Percentiles rank a stretch among this genome's conserved stretches.
phyloP scores from a whole-genome alignment of 768 basidiomycete genomes.

The Boletus pseudo-olivaceus region DNA sequence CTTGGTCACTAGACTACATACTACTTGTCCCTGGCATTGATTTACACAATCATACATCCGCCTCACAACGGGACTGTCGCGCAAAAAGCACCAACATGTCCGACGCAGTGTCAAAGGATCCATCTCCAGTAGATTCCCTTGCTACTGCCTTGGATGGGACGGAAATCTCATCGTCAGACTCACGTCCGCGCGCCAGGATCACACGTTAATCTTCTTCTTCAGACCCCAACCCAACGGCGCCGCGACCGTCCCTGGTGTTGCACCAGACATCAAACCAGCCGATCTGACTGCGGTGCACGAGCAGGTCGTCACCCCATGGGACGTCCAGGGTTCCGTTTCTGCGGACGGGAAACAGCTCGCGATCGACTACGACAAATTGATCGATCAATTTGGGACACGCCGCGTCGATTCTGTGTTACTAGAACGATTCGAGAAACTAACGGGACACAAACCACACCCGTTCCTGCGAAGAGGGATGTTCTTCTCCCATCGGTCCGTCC shows the following conservation, averaged over 20 bases:
- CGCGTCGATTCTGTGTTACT: conserved; percentile 73
- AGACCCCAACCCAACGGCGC: conserved; percentile 14
- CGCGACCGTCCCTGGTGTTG: conserved; percentile 13
- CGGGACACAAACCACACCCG: conserved; percentile 84
- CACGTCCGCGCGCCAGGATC: not conserved
- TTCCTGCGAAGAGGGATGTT: conserved; percentile 91
- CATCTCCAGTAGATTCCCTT: conserved; percentile 26
- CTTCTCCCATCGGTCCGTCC: conserved; percentile 89
- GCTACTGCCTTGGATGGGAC: conserved; percentile 24
- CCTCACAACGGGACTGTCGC: not conserved
- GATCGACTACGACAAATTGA: conserved; percentile 96
- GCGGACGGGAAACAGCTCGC: conserved; percentile 86
- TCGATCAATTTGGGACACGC: conserved; percentile 91
- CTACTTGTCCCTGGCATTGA: not conserved
- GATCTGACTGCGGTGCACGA: conserved; percentile 37
- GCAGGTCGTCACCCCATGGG: conserved; percentile 96
- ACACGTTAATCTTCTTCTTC: not conserved
- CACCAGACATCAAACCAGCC: conserved; percentile 31
- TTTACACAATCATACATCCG: not conserved
- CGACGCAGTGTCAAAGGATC: conserved; percentile 23
- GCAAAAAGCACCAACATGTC: conserved; percentile 15
- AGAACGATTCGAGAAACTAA: conserved; percentile 86
- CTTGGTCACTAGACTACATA: not conserved
- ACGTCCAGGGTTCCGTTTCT: conserved; percentile 88
- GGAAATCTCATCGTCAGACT: conserved; percentile 32